A percentile compares a stretch with the other conserved stretches of the same genome.
phyloP scores from a whole-genome alignment of 75 land plant species.

The Gnetum montanum region DNA sequence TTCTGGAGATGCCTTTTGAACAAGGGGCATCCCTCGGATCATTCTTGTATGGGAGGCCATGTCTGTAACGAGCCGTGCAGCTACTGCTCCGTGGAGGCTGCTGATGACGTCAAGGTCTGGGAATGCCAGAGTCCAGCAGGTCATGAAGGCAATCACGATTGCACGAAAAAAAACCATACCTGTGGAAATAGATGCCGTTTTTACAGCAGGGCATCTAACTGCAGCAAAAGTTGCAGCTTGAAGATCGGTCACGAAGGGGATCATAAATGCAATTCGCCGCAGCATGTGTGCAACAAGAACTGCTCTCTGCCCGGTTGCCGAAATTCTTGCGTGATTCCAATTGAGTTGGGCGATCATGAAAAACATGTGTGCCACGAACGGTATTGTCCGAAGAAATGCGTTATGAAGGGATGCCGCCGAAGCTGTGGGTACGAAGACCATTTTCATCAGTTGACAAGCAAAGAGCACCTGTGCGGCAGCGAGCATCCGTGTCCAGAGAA shows the following conservation, averaged over 20 bases:
- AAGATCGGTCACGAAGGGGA: slow-evolving; percentile 14
- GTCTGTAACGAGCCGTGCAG: background rate
- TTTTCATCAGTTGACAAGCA: background rate
- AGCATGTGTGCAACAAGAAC: slow-evolving; percentile 17
- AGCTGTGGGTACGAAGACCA: background rate
- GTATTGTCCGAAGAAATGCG: slow-evolving; percentile 2
- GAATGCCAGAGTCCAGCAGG: slow-evolving; percentile 19
- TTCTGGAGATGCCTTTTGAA: slow-evolving; percentile 17
- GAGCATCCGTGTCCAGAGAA: slow-evolving; percentile 9
- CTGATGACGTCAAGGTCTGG: background rate
- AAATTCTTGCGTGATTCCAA: slow-evolving; percentile 15
- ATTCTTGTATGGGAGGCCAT: slow-evolving; percentile 19
- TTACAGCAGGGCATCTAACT: slow-evolving; percentile 9
- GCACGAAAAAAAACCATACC: background rate
- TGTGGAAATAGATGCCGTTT: background rate
- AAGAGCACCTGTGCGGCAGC: slow-evolving; percentile 15
- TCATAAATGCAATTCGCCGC: slow-evolving; percentile 16
- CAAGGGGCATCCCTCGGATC: slow-evolving; percentile 10
- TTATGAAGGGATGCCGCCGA: slow-evolving; percentile 10
- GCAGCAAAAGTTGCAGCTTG: slow-evolving; percentile 9
- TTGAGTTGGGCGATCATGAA: slow-evolving; percentile 13
- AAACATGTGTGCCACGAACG: slow-evolving; percentile 9
- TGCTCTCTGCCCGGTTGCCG: slow-evolving; percentile 14
- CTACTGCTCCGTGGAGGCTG: slow-evolving; percentile 9
- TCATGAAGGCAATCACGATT: slow-evolving; percentile 11